Base-by-base conservation (phyloP, 306 rosid species). In the Malus orientalis region DNA sequence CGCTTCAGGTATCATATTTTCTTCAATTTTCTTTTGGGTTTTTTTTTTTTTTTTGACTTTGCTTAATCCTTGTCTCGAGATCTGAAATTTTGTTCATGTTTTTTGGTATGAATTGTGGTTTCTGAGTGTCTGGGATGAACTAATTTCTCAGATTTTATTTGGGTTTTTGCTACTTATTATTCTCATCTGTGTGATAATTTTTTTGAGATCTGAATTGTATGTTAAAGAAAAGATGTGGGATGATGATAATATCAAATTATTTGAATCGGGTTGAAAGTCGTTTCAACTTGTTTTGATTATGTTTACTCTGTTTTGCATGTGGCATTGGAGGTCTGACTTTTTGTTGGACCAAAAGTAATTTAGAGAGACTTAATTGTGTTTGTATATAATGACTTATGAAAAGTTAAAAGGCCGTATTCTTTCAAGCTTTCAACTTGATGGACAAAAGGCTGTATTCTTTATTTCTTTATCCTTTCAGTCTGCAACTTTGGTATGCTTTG, bases 1-100 rank as follows among this genome's bases (percentile, higher is more conserved):
- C 97, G 8, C 77, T 88, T 89, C 93, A 93, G 98, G 98, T 93
- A 16, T 1, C 6, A 5, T 55, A 18, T 38, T 49, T 53, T 36
- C 54, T 22, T 65, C 67, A 27, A 27, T 58, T 59, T 54, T 8
- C 22, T 30, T 20, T 27, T 16, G n/a, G 49, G 30, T 15, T 5
- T 12, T 19, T 27, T 3, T 57, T n/a, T 20, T 38, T 18, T 16
- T 54, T 74, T 14, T 19, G 20, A 5, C 42, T n/a, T 20, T 38
- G 27, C 4, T 57, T 67, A 42, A 5, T 77, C 51, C 5, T 71
- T 64, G 60, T 38, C 25, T 16, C 4, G 19, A 74, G 69, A 74
- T 61, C 69, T 40, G 18, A n/a, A 47, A 16, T 61, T 23, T 11
- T 30, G 40, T 45, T 76, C 14, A 32, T 23, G 74, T 54, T 36